Base-by-base conservation (phyloP, 2,329 filamentous ascomycete genomes). In the Corynespora cassiicola region DNA sequence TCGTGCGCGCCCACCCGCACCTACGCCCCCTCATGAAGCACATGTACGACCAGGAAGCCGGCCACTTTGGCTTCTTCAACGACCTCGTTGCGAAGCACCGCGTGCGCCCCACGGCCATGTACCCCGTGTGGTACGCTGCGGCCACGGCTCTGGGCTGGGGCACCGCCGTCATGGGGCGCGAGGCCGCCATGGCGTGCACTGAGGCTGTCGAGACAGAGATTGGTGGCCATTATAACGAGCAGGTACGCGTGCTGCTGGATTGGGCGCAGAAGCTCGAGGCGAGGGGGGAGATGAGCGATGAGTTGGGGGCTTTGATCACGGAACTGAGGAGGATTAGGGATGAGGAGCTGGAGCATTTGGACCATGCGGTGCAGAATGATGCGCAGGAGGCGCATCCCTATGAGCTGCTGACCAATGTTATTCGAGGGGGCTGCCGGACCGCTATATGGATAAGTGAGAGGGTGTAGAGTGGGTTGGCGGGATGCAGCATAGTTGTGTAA, bases 121-220 rank as follows among this genome's bases (percentile, higher is more conserved):
- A 95, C 61, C 94, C 94, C 0, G 49, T 96, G 2, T 99, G 94
- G 94, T 82, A 86, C 27, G 76, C 84, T 6, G 82, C 91, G 8
- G 88, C 94, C 1, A 86, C 87, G 0, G 82, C 86, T 0, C 72
- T 99, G 6, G 94, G 94, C 12, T 96, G 94, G 90, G 80, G 82
- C 4, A 99, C 94, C 0, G 94, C 88, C 0, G 72, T 94, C 26
- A 79, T 99, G 78, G 91, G 94, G 1, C 82, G 90, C 31, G 90
- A 97, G 71, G 91, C 92, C 2, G 92, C 94, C 22, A 99, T 99
- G 94, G 94, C 94, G 9, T 99, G 94, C 66, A 97, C 94, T 1
- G 94, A 99, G 71, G 94, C 94, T 1, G 92, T 99, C 2, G 94
- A 99, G 77, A 99, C 92, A 6, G 94, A 97, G 75, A 99, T 99